phyloP scores from a whole-genome alignment of 352 stramenopile genomes.

The Plasmopara viticola region DNA sequence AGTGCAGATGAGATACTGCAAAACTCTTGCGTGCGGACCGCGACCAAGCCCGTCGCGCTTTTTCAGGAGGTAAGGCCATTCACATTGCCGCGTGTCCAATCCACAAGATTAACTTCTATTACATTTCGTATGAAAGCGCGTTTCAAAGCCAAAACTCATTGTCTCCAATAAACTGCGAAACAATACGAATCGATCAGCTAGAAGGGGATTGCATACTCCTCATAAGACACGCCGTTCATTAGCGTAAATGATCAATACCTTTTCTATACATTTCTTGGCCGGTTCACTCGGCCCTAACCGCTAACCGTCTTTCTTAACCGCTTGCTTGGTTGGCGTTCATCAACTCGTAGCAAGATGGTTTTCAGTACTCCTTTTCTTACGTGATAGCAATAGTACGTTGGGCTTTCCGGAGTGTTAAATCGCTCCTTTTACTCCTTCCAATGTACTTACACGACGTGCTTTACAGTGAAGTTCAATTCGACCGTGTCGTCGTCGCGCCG shows the following conservation, averaged over 20 bases:
- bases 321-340: constrained; percentile 21
- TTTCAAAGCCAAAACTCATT: constrained; percentile 24
- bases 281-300: constrained; percentile 4
- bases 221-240: constrained; percentile 16
- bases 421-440: too few relatives aligned
- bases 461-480: constrained; percentile 91
- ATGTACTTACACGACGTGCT: not conserved
- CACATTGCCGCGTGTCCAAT: not conserved
- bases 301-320: constrained; percentile 19
- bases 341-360: not conserved
- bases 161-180: constrained; percentile 19
- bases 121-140: constrained; percentile 11
- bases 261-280: constrained; percentile 1
- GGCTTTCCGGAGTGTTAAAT: too few relatives aligned
- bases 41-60: constrained; percentile 11
- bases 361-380: constrained; percentile 83
- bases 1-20: constrained; percentile 36
- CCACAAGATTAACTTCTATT: too few relatives aligned
- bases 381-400: constrained; percentile 80
- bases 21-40: constrained; percentile 16
- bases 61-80: constrained; percentile 24
- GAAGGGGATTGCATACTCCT: constrained; percentile 22
- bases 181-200: constrained; percentile 23
- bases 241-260: not conserved
- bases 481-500: constrained; percentile 93